Conservation (phyloP, 768 basidiomycete genomes). For the Serendipita vermifera region DNA sequence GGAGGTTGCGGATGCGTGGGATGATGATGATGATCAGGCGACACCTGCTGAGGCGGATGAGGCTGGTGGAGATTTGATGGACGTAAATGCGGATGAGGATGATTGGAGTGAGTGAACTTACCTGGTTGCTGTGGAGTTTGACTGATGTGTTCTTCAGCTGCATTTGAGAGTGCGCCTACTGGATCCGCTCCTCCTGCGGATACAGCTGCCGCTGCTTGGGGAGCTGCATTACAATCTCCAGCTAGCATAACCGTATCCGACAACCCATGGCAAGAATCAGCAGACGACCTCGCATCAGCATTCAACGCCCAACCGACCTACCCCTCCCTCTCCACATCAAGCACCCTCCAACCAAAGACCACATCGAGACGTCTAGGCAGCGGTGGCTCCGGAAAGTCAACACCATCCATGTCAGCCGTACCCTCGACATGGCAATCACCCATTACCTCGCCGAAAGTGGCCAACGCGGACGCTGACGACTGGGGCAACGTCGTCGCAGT, state of each 20-base stretch:
- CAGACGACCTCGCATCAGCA: constrained; percentile 13
- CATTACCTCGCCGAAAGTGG: not conserved
- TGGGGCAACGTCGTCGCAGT: not conserved
- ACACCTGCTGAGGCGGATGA: constrained; percentile 26
- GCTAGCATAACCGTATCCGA: constrained; percentile 22
- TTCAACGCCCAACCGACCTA: constrained; percentile 10
- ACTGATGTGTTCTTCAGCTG: constrained; percentile 32
- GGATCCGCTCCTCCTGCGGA: constrained; percentile 9
- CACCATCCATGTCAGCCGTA: not conserved
- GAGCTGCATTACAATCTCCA: constrained; percentile 20
- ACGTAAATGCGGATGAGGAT: constrained; percentile 82
- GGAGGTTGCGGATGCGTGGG: constrained; percentile 23
- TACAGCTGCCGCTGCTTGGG: constrained; percentile 24
- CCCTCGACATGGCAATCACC: not conserved
- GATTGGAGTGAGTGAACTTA: constrained; percentile 69
- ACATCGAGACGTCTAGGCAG: not conserved
- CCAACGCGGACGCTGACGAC: constrained; percentile 4
- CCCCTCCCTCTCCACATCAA: constrained; percentile 12
- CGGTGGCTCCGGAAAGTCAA: not conserved
- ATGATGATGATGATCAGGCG: constrained; percentile 18
- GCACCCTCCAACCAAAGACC: not conserved
- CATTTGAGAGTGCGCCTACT: constrained; percentile 48
- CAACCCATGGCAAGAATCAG: constrained; percentile 8
- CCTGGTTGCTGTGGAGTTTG: too few species aligned
- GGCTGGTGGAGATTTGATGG: constrained; percentile 82